Evolutionary conservation across 192 early-diverging fungal species (phyloP), one percentile per base, ranked within the genome.

Genomic region (Podila epicladia): DNA sequence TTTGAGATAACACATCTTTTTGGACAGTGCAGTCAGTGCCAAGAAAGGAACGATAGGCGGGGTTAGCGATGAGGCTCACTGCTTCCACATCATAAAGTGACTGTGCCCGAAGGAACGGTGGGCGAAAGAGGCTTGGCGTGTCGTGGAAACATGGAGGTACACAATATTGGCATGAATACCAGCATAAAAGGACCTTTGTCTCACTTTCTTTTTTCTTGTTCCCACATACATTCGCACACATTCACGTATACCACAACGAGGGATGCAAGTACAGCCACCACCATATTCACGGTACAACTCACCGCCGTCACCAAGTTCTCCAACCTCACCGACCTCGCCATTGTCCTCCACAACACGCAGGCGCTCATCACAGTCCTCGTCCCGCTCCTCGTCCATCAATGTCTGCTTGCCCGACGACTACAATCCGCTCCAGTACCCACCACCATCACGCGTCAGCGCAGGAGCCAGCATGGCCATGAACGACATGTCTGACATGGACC

Each of bases 371-470:
- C 62, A 15, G 2, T 41, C 72, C 19, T 72, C 71, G 4, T 61
- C 72, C 13, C 35, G 51, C 32, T 72, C 69, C 29, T 72, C 75
- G 15, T 67, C 31, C 20, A 20, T 64, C 7, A 28, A 61, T 28
- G 60, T 66, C 20, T 67, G 65, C 31, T 41, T 80, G 15, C 77
- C 77, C 22, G 77, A 80, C 22, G 71, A 80, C 63, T 80, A 80
- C 62, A 80, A 80, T 41, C 77, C 77, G 9, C 71, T 80, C 5
- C 77, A 80, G 33, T 80, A 80, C 62, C 77, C 77, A 1, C 77
- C 77, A 6, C 77, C 77, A 28, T 80, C 77, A 24, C 65, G 77
- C 24, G 71, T 80, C 32, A 71, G 77, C 7, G 65, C 71, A 7
- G 77, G 77, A 11, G 71, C 62, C 53, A 69, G 28, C 26, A 64